Evolutionary conservation across 495 filamentous ascomycete species (phyloP).

Genomic region (Neurospora sp.): DNA sequence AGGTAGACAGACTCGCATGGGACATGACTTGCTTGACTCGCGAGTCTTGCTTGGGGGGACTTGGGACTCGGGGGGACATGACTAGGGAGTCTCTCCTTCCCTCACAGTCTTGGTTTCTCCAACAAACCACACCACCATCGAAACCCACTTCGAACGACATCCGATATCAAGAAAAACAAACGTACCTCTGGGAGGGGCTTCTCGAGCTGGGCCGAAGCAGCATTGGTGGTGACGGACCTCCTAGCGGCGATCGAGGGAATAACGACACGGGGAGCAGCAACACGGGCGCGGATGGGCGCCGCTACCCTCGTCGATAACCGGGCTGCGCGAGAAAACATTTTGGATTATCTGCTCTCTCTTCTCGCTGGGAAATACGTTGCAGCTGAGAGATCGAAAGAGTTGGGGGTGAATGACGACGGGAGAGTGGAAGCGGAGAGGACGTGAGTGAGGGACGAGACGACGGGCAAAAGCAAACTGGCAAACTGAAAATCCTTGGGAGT

Average conservation of each 20-base stretch:
- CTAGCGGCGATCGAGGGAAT: constrained; percentile 38
- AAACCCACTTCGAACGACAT: neutral
- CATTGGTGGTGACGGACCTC: constrained; percentile 83
- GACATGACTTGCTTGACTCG: neutral
- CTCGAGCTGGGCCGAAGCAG: constrained; percentile 81
- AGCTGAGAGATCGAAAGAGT: too few relatives aligned
- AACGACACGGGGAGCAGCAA: constrained; percentile 32
- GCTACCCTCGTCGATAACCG: constrained; percentile 33
- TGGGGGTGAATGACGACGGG: constrained; percentile 3
- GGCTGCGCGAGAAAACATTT: constrained; percentile 45
- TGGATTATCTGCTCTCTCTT: constrained; percentile 7
- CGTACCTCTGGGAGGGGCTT: constrained; percentile 66
- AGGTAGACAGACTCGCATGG: neutral
- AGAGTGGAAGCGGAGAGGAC: neutral
- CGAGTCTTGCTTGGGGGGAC: neutral
- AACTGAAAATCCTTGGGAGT: neutral
- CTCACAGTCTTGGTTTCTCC: neutral
- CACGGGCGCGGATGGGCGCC: constrained; percentile 28
- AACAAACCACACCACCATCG: neutral
- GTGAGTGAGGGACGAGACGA: neutral
- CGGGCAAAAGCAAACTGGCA: neutral
- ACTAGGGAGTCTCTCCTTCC: neutral
- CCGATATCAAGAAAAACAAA: neutral
- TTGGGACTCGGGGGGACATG: neutral
- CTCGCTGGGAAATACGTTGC: neutral